These are phyloP conservation scores for Nannizziopsis barbatae DNA, from an alignment of 2,329 filamentous ascomycete genomes.

Conservation along the genomic window DNA sequence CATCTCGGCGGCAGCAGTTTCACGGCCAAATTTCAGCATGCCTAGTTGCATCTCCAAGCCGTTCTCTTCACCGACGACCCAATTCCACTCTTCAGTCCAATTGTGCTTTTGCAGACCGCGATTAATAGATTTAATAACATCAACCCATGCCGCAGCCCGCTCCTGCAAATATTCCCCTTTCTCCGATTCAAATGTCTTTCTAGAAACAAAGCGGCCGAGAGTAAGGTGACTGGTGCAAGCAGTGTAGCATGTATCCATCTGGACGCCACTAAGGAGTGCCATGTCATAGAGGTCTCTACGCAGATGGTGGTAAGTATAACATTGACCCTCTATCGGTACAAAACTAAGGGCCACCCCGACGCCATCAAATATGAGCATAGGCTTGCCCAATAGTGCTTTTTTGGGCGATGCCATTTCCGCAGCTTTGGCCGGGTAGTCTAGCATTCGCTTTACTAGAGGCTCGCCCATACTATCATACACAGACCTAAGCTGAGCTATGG, in stretches of 20 bases:
- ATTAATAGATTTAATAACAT: constrained; percentile 8
- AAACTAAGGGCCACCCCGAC: constrained; percentile 10
- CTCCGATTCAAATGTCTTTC: constrained; percentile 7
- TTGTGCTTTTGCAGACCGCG: neutral
- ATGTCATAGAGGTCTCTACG: constrained; percentile 8
- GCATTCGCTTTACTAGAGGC: constrained; percentile 1
- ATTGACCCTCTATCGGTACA: constrained; percentile 1
- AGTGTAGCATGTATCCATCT: constrained; percentile 12
- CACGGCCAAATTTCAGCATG: constrained; percentile 12
- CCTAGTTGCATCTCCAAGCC: constrained; percentile 11
- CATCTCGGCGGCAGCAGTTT: constrained; percentile 5
- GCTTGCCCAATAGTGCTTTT: constrained; percentile 6
- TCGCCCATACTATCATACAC: constrained; percentile 6
- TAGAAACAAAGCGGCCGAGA: constrained; percentile 9
- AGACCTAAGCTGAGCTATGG: constrained; percentile 9
- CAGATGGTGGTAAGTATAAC: constrained; percentile 11
- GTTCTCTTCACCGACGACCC: constrained; percentile 10
- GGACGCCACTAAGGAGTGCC: constrained; percentile 6
- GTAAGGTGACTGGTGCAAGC: constrained; percentile 11
- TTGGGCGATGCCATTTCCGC: neutral
- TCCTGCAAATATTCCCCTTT: neutral
- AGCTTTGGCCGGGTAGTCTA: constrained; percentile 8
- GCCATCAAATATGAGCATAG: constrained; percentile 10
- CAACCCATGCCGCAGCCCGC: constrained; percentile 2
- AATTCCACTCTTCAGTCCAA: constrained; percentile 7